phyloP scores from a whole-genome alignment of 768 basidiomycete genomes.

The Inosperma sp. region DNA sequence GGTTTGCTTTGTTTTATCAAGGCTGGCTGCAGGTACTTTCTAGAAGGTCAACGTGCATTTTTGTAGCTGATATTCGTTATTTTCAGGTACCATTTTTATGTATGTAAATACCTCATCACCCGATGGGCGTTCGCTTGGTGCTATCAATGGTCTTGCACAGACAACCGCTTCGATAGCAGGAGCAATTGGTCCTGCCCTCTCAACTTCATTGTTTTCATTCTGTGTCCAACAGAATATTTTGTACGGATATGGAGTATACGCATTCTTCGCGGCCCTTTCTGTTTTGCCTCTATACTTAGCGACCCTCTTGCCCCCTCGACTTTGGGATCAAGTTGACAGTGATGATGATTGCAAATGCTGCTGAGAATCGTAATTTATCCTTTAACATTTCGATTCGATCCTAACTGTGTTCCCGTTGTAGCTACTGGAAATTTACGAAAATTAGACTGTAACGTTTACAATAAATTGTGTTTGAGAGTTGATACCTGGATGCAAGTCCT shows the following conservation, averaged over 20 bases:
- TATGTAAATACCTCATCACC: constrained; percentile 51
- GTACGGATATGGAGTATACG: constrained; percentile 49
- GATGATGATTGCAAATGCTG: too few relatives aligned
- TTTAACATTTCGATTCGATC: too few relatives aligned
- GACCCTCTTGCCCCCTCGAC: constrained; percentile 35
- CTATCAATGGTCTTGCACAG: constrained; percentile 55
- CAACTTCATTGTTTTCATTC: constrained; percentile 51
- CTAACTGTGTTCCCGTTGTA: too few relatives aligned
- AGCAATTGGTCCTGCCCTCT: constrained; percentile 48
- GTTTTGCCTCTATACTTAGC: constrained; percentile 35
- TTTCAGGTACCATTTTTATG: constrained; percentile 46
- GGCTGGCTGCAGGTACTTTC: constrained; percentile 42
- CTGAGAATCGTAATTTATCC: too few relatives aligned
- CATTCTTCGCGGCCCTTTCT: constrained; percentile 34
- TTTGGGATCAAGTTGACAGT: constrained; percentile 24
- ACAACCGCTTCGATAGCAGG: constrained; percentile 46
- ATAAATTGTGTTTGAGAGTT: too few relatives aligned
- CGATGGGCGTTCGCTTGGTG: constrained; percentile 49
- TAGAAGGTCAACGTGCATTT: background rate
- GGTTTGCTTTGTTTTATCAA: constrained; percentile 34
- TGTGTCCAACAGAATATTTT: constrained; percentile 47
- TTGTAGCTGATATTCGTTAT: background rate
- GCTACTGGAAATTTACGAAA: too few relatives aligned
- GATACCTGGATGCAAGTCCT: too few relatives aligned
- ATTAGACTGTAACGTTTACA: too few relatives aligned